Conservation (phyloP, 2,329 filamentous ascomycete species). For the Dactylellina haptotyla region DNA sequence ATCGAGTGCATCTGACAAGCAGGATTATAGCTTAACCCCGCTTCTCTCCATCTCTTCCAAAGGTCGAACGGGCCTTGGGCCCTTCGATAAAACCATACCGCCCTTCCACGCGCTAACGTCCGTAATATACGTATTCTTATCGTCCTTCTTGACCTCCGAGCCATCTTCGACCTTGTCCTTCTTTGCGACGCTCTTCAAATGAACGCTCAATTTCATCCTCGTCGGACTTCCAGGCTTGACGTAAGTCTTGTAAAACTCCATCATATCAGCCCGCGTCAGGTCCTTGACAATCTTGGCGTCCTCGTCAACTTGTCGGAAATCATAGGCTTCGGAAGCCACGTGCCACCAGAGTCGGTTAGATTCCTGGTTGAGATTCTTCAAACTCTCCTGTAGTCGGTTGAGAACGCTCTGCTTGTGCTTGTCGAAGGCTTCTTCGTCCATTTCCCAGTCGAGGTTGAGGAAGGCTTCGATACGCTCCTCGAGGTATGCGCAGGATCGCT, state of each 20-base stretch:
- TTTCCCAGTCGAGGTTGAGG: conserved; percentile 74
- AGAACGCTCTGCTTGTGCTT: conserved; percentile 89
- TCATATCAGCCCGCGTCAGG: conserved; percentile 81
- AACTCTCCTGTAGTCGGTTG: conserved; percentile 84
- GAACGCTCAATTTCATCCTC: conserved; percentile 84
- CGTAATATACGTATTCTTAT: conserved; percentile 66
- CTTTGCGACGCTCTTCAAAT: conserved; percentile 67
- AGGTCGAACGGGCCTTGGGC: conserved; percentile 77
- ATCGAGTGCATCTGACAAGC: neutral
- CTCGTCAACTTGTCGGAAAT: conserved; percentile 81
- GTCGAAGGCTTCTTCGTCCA: conserved; percentile 87
- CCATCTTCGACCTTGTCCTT: conserved; percentile 63
- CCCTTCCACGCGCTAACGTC: conserved; percentile 86
- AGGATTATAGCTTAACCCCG: conserved; percentile 76
- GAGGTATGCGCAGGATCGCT: conserved; percentile 82
- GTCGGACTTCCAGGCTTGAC: conserved; percentile 77
- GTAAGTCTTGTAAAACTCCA: conserved; percentile 79
- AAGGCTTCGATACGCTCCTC: conserved; percentile 90
- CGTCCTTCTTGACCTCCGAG: conserved; percentile 38
- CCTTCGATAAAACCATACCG: conserved; percentile 75
- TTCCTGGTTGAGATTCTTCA: conserved; percentile 91
- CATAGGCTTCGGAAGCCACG: conserved; percentile 84
- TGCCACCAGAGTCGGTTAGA: conserved; percentile 84
- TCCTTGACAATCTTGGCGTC: conserved; percentile 79
- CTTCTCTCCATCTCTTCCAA: conserved; percentile 86